phyloP scores from a whole-genome alignment of 2,329 filamentous ascomycete genomes.

The Cephalotrichum gorgonifer region DNA sequence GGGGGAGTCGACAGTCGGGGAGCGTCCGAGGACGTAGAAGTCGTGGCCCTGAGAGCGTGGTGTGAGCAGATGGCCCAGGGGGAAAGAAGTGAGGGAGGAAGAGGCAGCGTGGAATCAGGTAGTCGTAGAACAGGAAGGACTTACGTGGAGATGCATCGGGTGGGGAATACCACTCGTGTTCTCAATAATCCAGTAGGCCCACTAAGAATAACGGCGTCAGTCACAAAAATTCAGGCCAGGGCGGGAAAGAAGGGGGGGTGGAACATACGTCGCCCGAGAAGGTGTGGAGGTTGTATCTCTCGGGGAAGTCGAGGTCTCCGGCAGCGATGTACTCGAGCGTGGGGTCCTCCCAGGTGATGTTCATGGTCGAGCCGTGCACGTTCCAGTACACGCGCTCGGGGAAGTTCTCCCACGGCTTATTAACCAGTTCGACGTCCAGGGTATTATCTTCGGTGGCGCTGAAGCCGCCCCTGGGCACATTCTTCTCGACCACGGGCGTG shows the following conservation, averaged over 20 bases:
- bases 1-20: conserved; percentile 7
- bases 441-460: conserved; percentile 13
- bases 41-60: conserved; percentile 29
- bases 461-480: conserved; percentile 16
- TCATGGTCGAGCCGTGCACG: conserved; percentile 21
- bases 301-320: conserved; percentile 11
- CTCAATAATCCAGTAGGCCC: conserved; percentile 21
- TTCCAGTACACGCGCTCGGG: conserved; percentile 18
- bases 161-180: conserved; percentile 21
- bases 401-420: conserved; percentile 10
- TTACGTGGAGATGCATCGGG: conserved; percentile 36
- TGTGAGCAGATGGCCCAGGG: too few relatives aligned
- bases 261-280: conserved; percentile 28
- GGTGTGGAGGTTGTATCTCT: conserved; percentile 9
- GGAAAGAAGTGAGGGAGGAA: conserved; percentile 25
- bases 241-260: too few relatives aligned
- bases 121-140: too few relatives aligned
- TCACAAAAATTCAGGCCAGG: too few relatives aligned
- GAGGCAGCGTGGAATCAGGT: conserved; percentile 14
- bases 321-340: conserved; percentile 18
- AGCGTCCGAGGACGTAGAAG: conserved; percentile 30
- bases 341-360: conserved; percentile 29
- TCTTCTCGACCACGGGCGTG: conserved; percentile 16
- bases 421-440: conserved; percentile 13
- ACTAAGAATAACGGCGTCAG: too few relatives aligned